Base-by-base conservation (phyloP, 768 basidiomycete species). In the Podaxis pistillaris region DNA sequence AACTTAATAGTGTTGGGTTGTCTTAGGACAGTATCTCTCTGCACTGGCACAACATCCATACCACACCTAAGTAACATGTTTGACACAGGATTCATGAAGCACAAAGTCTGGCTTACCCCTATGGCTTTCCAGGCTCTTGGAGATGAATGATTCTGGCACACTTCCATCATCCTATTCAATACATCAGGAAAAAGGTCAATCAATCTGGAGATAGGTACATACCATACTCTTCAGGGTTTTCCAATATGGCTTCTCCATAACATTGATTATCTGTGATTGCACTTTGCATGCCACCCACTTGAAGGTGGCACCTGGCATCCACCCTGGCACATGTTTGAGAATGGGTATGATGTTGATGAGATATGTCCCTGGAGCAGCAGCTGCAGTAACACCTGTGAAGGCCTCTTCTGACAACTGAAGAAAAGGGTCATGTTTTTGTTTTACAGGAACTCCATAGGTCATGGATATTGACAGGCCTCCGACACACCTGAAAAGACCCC, bases 291-390 rank as follows among this genome's bases (percentile, higher is more conserved):
- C 53, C 1, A 24, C 13, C 50, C 33, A 30, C 50, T 63, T 63
- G 40, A 60, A 64, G 8, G 56, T 60, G 8, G 63, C 61, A 4
- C 63, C 63, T 2, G 66, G 66, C 38, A 64, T 41, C 66, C 66
- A 67, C 13, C 46, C 55, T 28, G 66, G 66, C 9, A 67, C 47
- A 44, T 57, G 44, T 33, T 49, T 54, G 4, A 67, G 36, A 5
- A 24, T 28, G 4, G 63, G 64, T 8, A 64, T 44, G 0, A 40
- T 15, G 13, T 62, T 47, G 24, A 67, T 61, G 0, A 64, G 54
- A 22, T 58, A 60, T 17, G 30, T n/a, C 2, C 66, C 66, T 17
- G 63, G 66, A 3, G 40, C 1, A 12, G 55, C 41, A 0, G 44
- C 26, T 9, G 49, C 56, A 1, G 44, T 47, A 1, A n/a, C 22